Percentiles rank a stretch among this genome's conserved stretches.
Evolutionary conservation across 768 basidiomycete genomes (phyloP).

Genomic region (Xerocomellus dryophilus): DNA sequence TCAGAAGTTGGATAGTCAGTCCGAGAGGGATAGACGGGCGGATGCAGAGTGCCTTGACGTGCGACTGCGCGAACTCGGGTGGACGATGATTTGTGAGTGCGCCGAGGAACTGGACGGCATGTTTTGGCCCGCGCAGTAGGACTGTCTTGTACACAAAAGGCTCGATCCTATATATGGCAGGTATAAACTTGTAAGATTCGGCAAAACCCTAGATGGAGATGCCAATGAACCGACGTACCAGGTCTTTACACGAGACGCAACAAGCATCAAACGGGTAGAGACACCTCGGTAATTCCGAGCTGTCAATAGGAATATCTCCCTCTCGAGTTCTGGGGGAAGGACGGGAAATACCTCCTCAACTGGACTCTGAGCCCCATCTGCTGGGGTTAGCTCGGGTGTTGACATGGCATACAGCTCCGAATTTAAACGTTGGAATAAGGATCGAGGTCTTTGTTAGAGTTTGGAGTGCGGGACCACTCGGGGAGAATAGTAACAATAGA

Average conservation of each 20-base stretch:
- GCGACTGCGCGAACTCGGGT: constrained; percentile 8
- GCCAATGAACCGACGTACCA: constrained; percentile 10
- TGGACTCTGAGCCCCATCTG: background rate
- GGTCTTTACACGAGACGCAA: constrained; percentile 13
- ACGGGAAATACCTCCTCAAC: background rate
- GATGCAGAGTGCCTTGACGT: constrained; percentile 18
- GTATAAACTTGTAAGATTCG: background rate
- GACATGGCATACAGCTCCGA: background rate
- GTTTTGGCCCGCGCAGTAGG: constrained; percentile 7
- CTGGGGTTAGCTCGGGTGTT: background rate
- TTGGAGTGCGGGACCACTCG: too few relatives aligned
- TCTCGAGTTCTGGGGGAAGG: constrained; percentile 21
- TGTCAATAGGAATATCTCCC: constrained; percentile 16
- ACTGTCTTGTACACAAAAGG: constrained; percentile 19
- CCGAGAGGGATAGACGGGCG: constrained; percentile 10
- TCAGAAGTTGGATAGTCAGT: constrained; percentile 3
- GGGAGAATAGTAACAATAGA: too few relatives aligned
- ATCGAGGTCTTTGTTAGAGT: too few relatives aligned
- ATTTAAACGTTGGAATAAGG: background rate
- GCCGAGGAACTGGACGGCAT: constrained; percentile 10
- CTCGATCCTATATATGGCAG: constrained; percentile 17
- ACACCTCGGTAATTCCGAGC: constrained; percentile 9
- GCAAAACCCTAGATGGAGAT: background rate
- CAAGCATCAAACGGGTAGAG: constrained; percentile 5
- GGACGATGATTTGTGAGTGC: constrained; percentile 4